These are phyloP conservation scores for Irpex lacteus DNA, from an alignment of 1,284 basidiomycete species.

Conservation along the genomic window DNA sequence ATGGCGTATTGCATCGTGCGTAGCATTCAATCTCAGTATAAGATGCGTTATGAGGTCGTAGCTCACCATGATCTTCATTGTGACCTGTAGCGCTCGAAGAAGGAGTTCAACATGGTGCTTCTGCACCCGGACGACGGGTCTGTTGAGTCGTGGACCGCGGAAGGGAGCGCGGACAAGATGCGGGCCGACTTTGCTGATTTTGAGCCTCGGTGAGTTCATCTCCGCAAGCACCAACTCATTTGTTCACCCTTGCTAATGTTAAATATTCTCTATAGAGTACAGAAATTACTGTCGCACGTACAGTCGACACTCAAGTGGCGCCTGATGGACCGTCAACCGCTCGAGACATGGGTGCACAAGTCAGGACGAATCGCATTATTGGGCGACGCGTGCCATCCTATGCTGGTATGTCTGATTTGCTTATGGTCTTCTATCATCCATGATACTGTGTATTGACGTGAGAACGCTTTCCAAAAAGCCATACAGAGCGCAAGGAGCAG, in stretches of 20 bases:
- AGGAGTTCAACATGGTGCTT: conserved; percentile 42
- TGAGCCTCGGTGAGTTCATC: conserved; percentile 36
- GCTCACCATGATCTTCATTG: not conserved
- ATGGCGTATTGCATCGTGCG: conserved; percentile 43
- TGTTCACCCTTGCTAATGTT: not conserved
- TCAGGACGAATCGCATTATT: conserved; percentile 36
- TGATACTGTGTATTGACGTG: not conserved
- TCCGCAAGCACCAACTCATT: not conserved
- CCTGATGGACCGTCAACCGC: conserved; percentile 41
- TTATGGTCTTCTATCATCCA: not conserved
- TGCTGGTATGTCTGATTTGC: conserved; percentile 46
- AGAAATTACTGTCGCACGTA: conserved; percentile 38
- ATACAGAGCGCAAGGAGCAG: conserved; percentile 66
- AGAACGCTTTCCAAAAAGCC: conserved; percentile 37
- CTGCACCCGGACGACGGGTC: conserved; percentile 43
- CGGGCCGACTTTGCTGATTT: conserved; percentile 41
- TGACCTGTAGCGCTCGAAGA: conserved; percentile 32
- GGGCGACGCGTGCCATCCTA: conserved; percentile 54
- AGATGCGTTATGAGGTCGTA: no score
- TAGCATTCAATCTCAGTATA: conserved; percentile 3
- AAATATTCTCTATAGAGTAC: conserved; percentile 26
- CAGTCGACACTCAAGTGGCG: conserved; percentile 44
- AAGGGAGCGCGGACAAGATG: conserved; percentile 44
- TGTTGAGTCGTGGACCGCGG: conserved; percentile 44
- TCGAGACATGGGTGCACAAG: conserved; percentile 39